These are phyloP conservation scores for Cochlearia excelsa DNA, from an alignment of 345 rosid genomes.

Conservation along the genomic window DNA sequence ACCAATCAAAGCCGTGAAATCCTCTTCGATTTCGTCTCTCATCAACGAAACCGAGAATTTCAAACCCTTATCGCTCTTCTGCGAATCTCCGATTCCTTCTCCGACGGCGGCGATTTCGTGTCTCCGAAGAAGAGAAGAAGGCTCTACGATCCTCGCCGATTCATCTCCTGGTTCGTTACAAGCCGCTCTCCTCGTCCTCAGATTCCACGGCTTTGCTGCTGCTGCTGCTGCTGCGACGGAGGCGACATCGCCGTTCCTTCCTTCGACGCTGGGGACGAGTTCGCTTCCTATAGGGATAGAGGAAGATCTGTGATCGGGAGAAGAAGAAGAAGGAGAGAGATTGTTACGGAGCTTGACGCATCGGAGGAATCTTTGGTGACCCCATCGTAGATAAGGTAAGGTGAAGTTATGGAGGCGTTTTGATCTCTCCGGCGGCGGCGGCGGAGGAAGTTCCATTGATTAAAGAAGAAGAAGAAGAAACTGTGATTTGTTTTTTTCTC, in stretches of 20 bases:
- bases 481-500: no score
- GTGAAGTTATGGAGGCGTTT: slow-evolving; percentile 61
- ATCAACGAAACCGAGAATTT: slow-evolving; percentile 50
- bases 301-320: neutral
- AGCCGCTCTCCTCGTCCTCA: slow-evolving; percentile 70
- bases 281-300: slow-evolving; percentile 14
- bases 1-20: slow-evolving; percentile 48
- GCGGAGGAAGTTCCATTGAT: slow-evolving; percentile 29
- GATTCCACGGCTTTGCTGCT: slow-evolving; percentile 55
- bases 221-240: neutral
- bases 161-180: slow-evolving; percentile 37
- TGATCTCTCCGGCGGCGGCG: slow-evolving; percentile 41
- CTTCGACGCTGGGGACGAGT: no score
- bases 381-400: slow-evolving; percentile 56
- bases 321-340: slow-evolving; percentile 22
- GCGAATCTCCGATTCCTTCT: slow-evolving; percentile 18
- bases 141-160: slow-evolving; percentile 31
- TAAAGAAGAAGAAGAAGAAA: neutral
- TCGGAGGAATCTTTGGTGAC: slow-evolving; percentile 46
- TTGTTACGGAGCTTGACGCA: slow-evolving; percentile 43
- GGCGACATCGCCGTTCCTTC: no score
- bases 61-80: slow-evolving; percentile 35
- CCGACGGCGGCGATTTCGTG: slow-evolving; percentile 20
- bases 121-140: slow-evolving; percentile 27
- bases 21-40: slow-evolving; percentile 67